Base-by-base conservation (phyloP, 495 filamentous ascomycete genomes). In the Aspergillus funiculosus region DNA sequence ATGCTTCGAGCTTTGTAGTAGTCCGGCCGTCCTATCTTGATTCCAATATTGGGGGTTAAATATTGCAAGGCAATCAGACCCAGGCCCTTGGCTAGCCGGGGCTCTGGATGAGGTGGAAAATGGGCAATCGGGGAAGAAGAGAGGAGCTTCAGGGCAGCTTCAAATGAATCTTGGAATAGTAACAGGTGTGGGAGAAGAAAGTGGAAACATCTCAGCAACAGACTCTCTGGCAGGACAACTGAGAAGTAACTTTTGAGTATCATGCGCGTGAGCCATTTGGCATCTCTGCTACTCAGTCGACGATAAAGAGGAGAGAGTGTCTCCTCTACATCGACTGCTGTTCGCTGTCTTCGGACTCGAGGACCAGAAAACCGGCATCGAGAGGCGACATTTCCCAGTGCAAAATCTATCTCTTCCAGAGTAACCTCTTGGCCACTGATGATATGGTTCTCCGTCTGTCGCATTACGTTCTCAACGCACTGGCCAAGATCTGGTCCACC, bases 251-350 rank as follows among this genome's bases (percentile, higher is more conserved):
- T 78, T 60, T 94, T 92, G 14, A 96, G 62, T 26, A 96, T 76
- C 58, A 92, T 65, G 5, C 90, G 74, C 0, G 86, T 89, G 8
- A 96, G 72, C 90, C 90, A 95, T 65, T 95, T 95, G 0, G 82
- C 86, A 57, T 95, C 85, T 28, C 77, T 71, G 11, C 83, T 78
- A 31, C 75, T 73, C 20, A 89, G 48, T 9, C 77, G 72, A 30
- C 62, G 73, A 60, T 84, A 87, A 0, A 88, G 55, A 20, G 60
- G 56, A 13, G 69, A 68, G 1, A 89, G 56, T 6, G 70, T 51
- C 6, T 64, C 56, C 15, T 81, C 76, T 6, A 71, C 59, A 28
- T 74, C 62, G 0, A 61, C 57, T 10, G 62, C 61, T 7, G 64
- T 44, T 15, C 62, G 68, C 13, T 72, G 69, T 18, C 63, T 73